These are phyloP conservation scores for Moniliella sp. DNA, from an alignment of 1,284 basidiomycete genomes.

Conservation along the genomic window DNA sequence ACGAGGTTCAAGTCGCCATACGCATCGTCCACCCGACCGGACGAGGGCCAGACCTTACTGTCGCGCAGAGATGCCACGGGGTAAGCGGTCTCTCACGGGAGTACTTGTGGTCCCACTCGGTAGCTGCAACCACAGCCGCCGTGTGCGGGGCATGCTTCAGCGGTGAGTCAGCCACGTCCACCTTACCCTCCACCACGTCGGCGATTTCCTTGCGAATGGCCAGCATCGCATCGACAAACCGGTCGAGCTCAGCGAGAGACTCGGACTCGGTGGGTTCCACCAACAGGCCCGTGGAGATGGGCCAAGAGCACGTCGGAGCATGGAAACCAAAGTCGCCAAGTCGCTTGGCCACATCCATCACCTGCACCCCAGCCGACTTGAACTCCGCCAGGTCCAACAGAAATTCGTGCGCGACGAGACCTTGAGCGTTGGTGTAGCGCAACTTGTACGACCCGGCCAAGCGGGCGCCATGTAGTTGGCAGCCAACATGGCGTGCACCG, in stretches of 20 bases:
- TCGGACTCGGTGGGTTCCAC: constrained; percentile 32
- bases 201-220: constrained; percentile 75
- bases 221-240: constrained; percentile 91
- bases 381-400: constrained; percentile 87
- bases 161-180: constrained; percentile 44
- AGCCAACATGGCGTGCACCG: constrained; percentile 66
- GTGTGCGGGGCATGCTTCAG: constrained; percentile 87
- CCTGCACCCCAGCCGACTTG: constrained; percentile 62
- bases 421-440: constrained; percentile 70
- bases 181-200: constrained; percentile 63
- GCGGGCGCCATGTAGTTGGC: constrained; percentile 91
- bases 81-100: constrained; percentile 19
- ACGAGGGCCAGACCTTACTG: constrained; percentile 30
- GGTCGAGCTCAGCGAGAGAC: constrained; percentile 33
- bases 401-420: constrained; percentile 79
- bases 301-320: constrained; percentile 31
- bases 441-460: constrained; percentile 66
- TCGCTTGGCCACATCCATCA: constrained; percentile 84
- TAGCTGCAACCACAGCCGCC: constrained; percentile 48
- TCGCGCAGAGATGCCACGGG: constrained; percentile 13
- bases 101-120: constrained; percentile 52
- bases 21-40: constrained; percentile 22
- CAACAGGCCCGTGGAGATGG: constrained; percentile 26
- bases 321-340: constrained; percentile 44
- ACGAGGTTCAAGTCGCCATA: constrained; percentile 17